Conservation (phyloP, 805 yeast species). For the Candida tibetensis region DNA sequence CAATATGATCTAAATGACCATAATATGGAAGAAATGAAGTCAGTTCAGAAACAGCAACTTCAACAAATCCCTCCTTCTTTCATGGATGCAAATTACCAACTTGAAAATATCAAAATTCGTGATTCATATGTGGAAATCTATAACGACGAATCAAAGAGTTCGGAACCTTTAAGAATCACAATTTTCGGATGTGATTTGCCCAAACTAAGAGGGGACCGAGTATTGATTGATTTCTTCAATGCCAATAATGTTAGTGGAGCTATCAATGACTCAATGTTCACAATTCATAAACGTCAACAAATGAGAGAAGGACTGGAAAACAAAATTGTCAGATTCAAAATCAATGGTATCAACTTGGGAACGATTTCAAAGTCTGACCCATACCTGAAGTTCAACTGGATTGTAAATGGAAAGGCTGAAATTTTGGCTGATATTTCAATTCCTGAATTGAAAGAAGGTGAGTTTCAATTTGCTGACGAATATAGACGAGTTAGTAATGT, state of each 20-base stretch:
- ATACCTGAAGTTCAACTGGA: conserved; percentile 62
- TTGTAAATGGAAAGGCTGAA: conserved; percentile 67
- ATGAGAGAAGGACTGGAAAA: conserved; percentile 35
- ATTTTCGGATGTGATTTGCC: conserved; percentile 68
- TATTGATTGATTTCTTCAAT: conserved; percentile 64
- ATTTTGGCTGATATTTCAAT: conserved; percentile 69
- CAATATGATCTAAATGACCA: conserved; percentile 32
- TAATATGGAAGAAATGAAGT: conserved; percentile 13
- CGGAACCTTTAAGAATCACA: conserved; percentile 45
- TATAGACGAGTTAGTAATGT: conserved; percentile 25
- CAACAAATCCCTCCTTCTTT: conserved; percentile 5
- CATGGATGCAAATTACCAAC: conserved; percentile 32
- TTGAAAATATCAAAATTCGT: conserved; percentile 43
- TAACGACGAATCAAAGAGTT: conserved; percentile 18
- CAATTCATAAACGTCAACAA: conserved; percentile 71
- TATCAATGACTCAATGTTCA: conserved; percentile 69
- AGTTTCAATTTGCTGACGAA: conserved; percentile 13
- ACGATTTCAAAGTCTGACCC: conserved; percentile 26
- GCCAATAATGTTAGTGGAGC: conserved; percentile 73
- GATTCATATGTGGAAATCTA: conserved; percentile 48
- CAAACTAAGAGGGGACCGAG: conserved; percentile 53
- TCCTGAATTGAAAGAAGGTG: conserved; percentile 46
- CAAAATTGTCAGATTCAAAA: conserved; percentile 35
- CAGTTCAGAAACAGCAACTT: background rate
- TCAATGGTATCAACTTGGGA: conserved; percentile 42